phyloP scores from a whole-genome alignment of 78 protist genomes.

The Pigoraptor vietnamica region DNA sequence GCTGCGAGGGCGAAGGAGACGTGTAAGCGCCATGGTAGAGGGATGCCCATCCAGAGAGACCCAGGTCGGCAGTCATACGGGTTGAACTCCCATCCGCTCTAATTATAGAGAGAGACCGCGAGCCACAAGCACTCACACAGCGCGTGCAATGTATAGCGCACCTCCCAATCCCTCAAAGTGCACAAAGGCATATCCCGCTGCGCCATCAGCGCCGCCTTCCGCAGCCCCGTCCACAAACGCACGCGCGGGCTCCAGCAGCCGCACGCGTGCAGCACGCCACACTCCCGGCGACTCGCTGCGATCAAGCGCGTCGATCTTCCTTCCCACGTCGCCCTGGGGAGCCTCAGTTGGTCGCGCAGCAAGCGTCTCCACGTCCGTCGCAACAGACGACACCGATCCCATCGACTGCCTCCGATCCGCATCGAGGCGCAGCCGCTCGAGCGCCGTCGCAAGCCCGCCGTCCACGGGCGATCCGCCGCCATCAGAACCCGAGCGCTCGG shows the following conservation, averaged over 20 bases:
- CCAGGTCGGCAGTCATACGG: too few relatives aligned
- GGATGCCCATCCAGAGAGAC: too few relatives aligned
- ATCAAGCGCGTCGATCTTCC: neutral
- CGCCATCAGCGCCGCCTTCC: neutral
- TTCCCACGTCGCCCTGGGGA: neutral
- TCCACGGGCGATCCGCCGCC: too few relatives aligned
- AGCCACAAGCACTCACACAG: neutral
- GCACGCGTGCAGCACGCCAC: neutral
- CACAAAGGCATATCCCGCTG: neutral
- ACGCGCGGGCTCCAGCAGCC: neutral
- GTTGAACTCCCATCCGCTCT: neutral
- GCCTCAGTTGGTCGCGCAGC: neutral
- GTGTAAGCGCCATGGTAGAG: too few relatives aligned
- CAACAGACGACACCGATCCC: neutral
- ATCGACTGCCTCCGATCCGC: neutral
- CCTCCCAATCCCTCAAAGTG: neutral
- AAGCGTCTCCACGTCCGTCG: neutral
- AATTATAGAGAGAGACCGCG: neutral
- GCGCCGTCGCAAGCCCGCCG: neutral
- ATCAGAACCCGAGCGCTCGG: too few relatives aligned
- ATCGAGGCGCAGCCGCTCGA: neutral
- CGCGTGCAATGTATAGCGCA: neutral
- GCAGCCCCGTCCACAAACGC: neutral
- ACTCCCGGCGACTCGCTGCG: neutral
- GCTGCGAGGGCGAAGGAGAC: neutral